These are phyloP conservation scores for Rhodosporidiobolus odoratus DNA, from an alignment of 768 basidiomycete genomes.

Conservation along the genomic window DNA sequence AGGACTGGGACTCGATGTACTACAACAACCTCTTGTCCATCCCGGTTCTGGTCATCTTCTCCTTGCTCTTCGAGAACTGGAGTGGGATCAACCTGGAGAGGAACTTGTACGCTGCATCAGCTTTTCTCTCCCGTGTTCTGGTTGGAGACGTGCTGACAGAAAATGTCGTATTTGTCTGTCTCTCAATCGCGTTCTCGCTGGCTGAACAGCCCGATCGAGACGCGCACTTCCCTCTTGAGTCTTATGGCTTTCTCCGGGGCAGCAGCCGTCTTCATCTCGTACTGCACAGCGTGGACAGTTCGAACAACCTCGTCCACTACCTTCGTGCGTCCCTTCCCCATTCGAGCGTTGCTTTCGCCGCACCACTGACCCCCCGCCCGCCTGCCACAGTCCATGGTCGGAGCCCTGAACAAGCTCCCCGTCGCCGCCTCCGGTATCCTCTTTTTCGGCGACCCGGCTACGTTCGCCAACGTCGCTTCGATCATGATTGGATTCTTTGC, in stretches of 20 bases:
- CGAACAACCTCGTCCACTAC: slow-evolving; percentile 94
- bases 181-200: neutral
- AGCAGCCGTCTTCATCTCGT: slow-evolving; percentile 94
- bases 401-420: slow-evolving; percentile 92
- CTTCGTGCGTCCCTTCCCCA: slow-evolving; percentile 50
- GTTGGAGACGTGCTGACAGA: no score
- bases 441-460: slow-evolving; percentile 88
- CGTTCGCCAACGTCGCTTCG: slow-evolving; percentile 79
- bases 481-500: slow-evolving; percentile 69
- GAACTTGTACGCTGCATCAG: slow-evolving; percentile 74
- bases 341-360: slow-evolving; percentile 14
- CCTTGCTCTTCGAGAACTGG: slow-evolving; percentile 86
- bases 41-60: slow-evolving; percentile 76
- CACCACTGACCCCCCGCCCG: slow-evolving; percentile 46
- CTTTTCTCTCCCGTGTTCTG: no score
- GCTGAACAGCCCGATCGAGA: slow-evolving; percentile 66
- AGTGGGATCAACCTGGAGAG: slow-evolving; percentile 63
- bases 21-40: slow-evolving; percentile 96
- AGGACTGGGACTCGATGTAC: slow-evolving; percentile 99
- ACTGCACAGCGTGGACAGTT: slow-evolving; percentile 95
- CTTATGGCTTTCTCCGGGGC: slow-evolving; percentile 96
- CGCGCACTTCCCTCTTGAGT: slow-evolving; percentile 68
- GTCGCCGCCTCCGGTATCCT: slow-evolving; percentile 98
- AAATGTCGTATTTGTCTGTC: no score
- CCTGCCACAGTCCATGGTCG: slow-evolving; percentile 65